Evolutionary conservation across 257 asterid species (phyloP).

Genomic region (Fraxinus pennsylvanica): DNA sequence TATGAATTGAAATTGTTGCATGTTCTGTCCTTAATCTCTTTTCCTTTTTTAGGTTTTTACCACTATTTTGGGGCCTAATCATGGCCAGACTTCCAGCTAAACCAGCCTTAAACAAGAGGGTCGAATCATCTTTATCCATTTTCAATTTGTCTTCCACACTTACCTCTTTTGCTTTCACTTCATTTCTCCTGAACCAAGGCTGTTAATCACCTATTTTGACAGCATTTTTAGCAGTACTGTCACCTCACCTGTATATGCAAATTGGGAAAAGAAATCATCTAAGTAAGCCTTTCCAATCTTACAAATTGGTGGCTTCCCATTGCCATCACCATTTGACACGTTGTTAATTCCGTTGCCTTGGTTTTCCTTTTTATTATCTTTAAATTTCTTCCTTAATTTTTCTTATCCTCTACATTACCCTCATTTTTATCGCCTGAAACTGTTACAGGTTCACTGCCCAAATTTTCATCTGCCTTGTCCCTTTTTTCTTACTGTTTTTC

Average conservation of each 20-base stretch:
- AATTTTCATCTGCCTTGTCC: not conserved
- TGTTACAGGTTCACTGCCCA: not conserved
- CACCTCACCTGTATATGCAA: slow-evolving; percentile 39
- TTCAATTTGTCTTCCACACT: not conserved
- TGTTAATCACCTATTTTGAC: not conserved
- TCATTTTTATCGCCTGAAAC: no score
- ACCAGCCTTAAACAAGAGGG: slow-evolving; percentile 1
- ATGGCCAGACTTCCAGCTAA: slow-evolving; percentile 10
- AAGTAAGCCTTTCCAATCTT: slow-evolving; percentile 21
- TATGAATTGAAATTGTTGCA: no score
- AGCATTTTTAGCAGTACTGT: slow-evolving; percentile 7
- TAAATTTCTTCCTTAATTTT: not conserved
- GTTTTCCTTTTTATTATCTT: slow-evolving; percentile 8
- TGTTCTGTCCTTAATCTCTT: no score
- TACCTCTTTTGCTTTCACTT: slow-evolving; percentile 9
- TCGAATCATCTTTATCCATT: slow-evolving; percentile 1
- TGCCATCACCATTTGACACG: not conserved
- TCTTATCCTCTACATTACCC: slow-evolving; percentile 1
- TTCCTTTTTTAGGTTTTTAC: no score
- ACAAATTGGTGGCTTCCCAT: slow-evolving; percentile 4
- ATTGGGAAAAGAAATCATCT: slow-evolving; percentile 31
- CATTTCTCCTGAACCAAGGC: slow-evolving; percentile 9
- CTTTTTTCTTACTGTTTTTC: not conserved
- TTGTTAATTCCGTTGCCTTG: no score
- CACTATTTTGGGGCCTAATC: not conserved